These are phyloP conservation scores for Pseudognaphalium luteoalbum DNA, from an alignment of 129 eudicot genomes.

Conservation along the genomic window DNA sequence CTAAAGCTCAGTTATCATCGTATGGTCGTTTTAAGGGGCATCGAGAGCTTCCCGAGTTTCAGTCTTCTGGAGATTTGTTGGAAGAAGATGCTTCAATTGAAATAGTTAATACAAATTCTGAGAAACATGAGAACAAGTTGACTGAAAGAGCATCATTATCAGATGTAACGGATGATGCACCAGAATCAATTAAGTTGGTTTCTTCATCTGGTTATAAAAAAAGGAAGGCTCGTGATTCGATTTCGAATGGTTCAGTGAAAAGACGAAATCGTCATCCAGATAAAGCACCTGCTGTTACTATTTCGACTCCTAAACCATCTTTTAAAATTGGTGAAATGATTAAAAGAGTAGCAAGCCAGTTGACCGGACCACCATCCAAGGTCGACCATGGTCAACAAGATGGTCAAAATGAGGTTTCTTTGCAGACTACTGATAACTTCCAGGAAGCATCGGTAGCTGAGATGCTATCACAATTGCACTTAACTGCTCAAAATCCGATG, in stretches of 20 bases:
- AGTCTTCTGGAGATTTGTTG: slow-evolving; percentile 42
- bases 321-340: slow-evolving; percentile 83
- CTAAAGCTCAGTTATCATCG: slow-evolving; percentile 70
- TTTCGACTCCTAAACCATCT: slow-evolving; percentile 66
- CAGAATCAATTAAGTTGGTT: slow-evolving; percentile 38
- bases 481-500: slow-evolving; percentile 70
- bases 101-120: slow-evolving; percentile 14
- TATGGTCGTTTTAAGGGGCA: slow-evolving; percentile 56
- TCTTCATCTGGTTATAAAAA: slow-evolving; percentile 42
- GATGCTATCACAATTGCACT: slow-evolving; percentile 64
- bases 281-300: slow-evolving; percentile 40
- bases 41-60: slow-evolving; percentile 45
- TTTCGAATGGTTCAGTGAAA: slow-evolving; percentile 46
- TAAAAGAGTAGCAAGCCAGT: slow-evolving; percentile 77
- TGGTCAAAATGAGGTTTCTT: slow-evolving; percentile 27
- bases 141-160: slow-evolving; percentile 25
- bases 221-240: slow-evolving; percentile 46
- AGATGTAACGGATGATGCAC: slow-evolving; percentile 54
- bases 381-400: slow-evolving; percentile 32
- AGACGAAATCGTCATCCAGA: slow-evolving; percentile 47
- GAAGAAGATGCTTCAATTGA: slow-evolving; percentile 42
- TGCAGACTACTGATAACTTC: slow-evolving; percentile 35
- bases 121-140: slow-evolving; percentile 17
- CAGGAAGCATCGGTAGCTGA: slow-evolving; percentile 51
- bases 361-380: slow-evolving; percentile 61